Percentiles rank a stretch among this genome's conserved stretches.
These are phyloP conservation scores for Poa pratensis DNA, from an alignment of 176 grass and related monocot genomes.

Conservation along the genomic window DNA sequence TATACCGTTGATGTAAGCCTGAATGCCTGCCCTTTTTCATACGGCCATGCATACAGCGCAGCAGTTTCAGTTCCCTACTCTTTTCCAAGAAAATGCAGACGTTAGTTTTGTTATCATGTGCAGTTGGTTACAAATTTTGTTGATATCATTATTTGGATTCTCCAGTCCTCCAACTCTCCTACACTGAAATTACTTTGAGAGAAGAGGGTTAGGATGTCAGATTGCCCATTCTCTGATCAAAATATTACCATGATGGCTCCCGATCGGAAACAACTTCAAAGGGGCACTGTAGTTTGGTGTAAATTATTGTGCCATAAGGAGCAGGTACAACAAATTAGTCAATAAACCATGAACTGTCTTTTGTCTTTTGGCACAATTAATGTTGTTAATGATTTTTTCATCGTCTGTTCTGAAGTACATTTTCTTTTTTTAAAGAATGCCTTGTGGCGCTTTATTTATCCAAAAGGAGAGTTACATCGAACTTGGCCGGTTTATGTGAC, in stretches of 20 bases:
- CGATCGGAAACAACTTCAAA: conserved; percentile 53
- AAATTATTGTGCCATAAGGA: conserved; percentile 54
- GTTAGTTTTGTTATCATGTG: not conserved
- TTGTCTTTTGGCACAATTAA: conserved; percentile 5
- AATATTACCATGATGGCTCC: conserved; percentile 39
- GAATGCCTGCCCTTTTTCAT: not conserved
- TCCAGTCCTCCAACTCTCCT: conserved; percentile 47
- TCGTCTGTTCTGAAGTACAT: not conserved
- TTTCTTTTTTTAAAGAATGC: too few relatives aligned
- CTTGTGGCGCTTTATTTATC: too few relatives aligned
- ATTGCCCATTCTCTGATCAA: not conserved
- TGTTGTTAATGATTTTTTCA: not conserved
- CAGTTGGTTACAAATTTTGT: not conserved
- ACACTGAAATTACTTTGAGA: not conserved
- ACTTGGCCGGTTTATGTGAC: too few relatives aligned
- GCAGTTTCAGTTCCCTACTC: not conserved
- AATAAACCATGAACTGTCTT: not conserved
- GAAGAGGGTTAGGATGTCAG: not conserved
- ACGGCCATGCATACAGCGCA: not conserved
- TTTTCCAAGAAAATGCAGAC: not conserved
- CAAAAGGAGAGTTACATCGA: too few relatives aligned
- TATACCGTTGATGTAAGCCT: not conserved
- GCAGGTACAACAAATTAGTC: not conserved
- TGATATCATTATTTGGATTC: conserved; percentile 5
- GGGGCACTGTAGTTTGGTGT: conserved; percentile 63